Evolutionary conservation across 345 rosid species (phyloP), one percentile per base, ranked within the genome.

Genomic region (Corchorus olitorius): DNA sequence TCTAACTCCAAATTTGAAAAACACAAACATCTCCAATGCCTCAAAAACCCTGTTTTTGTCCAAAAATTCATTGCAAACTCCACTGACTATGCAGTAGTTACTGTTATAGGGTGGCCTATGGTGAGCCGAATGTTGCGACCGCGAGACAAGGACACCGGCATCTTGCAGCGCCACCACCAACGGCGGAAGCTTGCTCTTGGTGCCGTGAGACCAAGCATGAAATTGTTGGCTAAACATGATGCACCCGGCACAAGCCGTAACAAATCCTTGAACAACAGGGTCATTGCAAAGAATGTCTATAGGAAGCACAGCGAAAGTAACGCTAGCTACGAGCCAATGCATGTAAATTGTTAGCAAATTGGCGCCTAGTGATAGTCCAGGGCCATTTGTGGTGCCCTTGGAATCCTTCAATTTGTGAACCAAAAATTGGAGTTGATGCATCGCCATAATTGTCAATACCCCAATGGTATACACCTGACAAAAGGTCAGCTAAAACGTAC

Each of bases 301-400:
- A 1, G 99, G 98, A 15, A 93, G 84, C 79, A 90, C 90, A 3
- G 71, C 54, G 58, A 93, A 83, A 35, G 99, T 74, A 39, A 83
- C 78, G 46, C 65, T 20, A 14, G 35, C n/a, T 89, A 4, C 89
- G 86, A 56, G 93, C 97, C 41, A 93, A 63, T 49, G 94, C 86
- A 49, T 95, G 93, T 72, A 95, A 76, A 78, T 95, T 95, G 89
- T 95, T 95, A 7, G 98, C 91, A n/a, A 91, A 88, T 48, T 95
- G 86, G 2, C 96, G 93, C 75, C 85, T 90, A 10, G 97, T 92
- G 86, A 93, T 93, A 1, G 83, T 90, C 97, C 97, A 92, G 12
- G 98, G 98, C 92, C 89, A 92, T 85, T 82, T 91, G 70, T 95
- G 99, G 77, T 95, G 99, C 15, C 98, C 99, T 55, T 90, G 97